These are phyloP conservation scores for Microdochium trichocladiopsis DNA, from an alignment of 2,329 filamentous ascomycete genomes.

Conservation along the genomic window DNA sequence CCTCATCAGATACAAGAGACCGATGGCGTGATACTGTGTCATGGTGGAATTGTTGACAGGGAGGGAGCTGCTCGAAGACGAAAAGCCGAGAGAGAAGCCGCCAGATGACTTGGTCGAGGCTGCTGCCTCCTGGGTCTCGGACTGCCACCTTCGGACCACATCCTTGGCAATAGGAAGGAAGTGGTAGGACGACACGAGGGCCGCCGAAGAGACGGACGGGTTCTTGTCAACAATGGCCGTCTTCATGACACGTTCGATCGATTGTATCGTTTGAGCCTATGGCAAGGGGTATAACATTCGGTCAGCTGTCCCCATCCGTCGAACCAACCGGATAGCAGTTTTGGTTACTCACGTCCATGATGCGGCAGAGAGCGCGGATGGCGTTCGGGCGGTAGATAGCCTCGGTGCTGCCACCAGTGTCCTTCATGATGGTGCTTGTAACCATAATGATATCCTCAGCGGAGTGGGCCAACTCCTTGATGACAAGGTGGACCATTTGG, in stretches of 20 bases:
- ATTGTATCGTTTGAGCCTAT: slow-evolving; percentile 89
- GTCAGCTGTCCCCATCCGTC: not conserved
- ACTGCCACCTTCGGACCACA: slow-evolving; percentile 95
- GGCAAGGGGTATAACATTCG: not conserved
- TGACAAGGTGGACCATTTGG: slow-evolving; percentile 97
- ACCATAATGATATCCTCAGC: slow-evolving; percentile 99
- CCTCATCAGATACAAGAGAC: slow-evolving; percentile 95
- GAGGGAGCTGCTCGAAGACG: slow-evolving; percentile 65
- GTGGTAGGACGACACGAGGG: slow-evolving; percentile 94
- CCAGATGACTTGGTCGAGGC: slow-evolving; percentile 82
- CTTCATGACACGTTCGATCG: slow-evolving; percentile 97
- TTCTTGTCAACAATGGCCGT: slow-evolving; percentile 99
- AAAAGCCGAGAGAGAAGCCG: slow-evolving; percentile 87
- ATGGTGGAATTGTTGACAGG: slow-evolving; percentile 92
- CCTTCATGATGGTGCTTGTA: slow-evolving; percentile 99
- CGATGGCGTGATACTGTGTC: slow-evolving; percentile 98
- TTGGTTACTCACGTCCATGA: slow-evolving; percentile 68
- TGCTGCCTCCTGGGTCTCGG: slow-evolving; percentile 94
- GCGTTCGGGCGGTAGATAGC: slow-evolving; percentile 92
- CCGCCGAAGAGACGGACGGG: slow-evolving; percentile 91
- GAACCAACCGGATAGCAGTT: not conserved
- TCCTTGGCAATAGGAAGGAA: slow-evolving; percentile 93
- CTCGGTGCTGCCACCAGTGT: slow-evolving; percentile 91
- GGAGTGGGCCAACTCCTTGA: slow-evolving; percentile 93
- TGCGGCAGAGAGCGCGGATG: slow-evolving; percentile 88